Evolutionary conservation across 805 yeast genomes (phyloP).

Genomic region (Wickerhamiella alocasiicola): DNA sequence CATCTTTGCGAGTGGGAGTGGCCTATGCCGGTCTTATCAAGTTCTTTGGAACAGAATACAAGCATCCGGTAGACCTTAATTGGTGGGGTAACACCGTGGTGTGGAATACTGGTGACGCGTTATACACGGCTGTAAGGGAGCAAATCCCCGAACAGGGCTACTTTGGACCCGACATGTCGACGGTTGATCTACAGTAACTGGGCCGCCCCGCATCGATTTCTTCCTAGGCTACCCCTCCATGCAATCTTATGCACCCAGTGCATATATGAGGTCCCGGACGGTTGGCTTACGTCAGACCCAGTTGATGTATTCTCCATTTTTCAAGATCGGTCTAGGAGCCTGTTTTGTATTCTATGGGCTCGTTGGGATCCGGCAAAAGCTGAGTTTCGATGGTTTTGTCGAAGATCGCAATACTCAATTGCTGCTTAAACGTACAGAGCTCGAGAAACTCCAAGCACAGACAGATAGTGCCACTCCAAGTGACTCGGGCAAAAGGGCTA

Average conservation of each 20-base stretch:
- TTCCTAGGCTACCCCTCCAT: too few relatives aligned
- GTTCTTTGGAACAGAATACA: slow-evolving; percentile 39
- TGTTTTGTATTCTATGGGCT: slow-evolving; percentile 21
- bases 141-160: slow-evolving; percentile 23
- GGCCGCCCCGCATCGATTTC: too few relatives aligned
- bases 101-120: slow-evolving; percentile 14
- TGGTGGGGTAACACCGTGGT: slow-evolving; percentile 59
- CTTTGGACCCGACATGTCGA: slow-evolving; percentile 23
- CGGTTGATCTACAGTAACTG: background rate
- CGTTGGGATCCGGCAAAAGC: slow-evolving; percentile 16
- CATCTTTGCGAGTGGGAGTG: slow-evolving; percentile 50
- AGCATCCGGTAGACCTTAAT: slow-evolving; percentile 29
- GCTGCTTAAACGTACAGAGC: slow-evolving; percentile 9
- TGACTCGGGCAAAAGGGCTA: too few relatives aligned
- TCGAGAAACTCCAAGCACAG: slow-evolving; percentile 7
- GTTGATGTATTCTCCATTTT: slow-evolving; percentile 9
- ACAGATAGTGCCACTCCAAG: background rate
- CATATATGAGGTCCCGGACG: too few relatives aligned
- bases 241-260: too few relatives aligned
- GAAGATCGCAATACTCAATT: slow-evolving; percentile 11
- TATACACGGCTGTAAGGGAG: slow-evolving; percentile 14
- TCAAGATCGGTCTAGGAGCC: slow-evolving; percentile 16
- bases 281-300: too few relatives aligned
- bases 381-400: slow-evolving; percentile 11
- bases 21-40: slow-evolving; percentile 48